Evolutionary conservation across 2,329 filamentous ascomycete species (phyloP), one percentile per base, ranked within the genome.

Genomic region (Aspergillus costaricaensis): DNA sequence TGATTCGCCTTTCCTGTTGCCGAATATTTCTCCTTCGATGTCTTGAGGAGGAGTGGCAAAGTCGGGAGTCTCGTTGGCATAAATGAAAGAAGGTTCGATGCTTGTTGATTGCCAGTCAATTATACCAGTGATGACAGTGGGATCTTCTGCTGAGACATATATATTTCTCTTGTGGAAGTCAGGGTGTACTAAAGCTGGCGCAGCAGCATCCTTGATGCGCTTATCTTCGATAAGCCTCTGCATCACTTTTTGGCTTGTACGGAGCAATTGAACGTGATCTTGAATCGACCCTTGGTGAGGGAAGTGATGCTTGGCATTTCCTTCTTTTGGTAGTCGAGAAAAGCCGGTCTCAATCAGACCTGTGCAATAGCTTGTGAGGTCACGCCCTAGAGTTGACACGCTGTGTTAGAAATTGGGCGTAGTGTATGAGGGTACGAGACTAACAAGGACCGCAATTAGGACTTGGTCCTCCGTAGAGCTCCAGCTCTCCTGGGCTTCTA

Each of bases 131-230:
- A 76, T 66, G 3, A 62, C 7, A 1, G 70, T 71, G 43, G 68
- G 70, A 8, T 75, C 72, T 9, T 70, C 61, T 5, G 62, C 47
- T 2, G 72, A 73, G 25, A 77, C 67, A 39, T 65, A 74, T 4
- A 76, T 74, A 48, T 76, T 76, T 27, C 74, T 58, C 53, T 67
- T 73, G 56, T 76, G 61, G 10, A 74, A 68, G 52, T 76, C 73
- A 4, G 71, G 56, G 54, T 76, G 72, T 25, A 72, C 50, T 5
- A 75, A 48, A 44, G 58, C 39, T 17, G 68, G 69, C 2, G 53
- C 44, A 15, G 66, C 64, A 8, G 65, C 64, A 2, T 65, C 48
- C 51, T 68, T 56, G 17, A 74, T 63, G 8, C 63, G 64, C 25
- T 65, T 58, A 44, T 71, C 67, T 55, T 62, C 5, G 19, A 60